phyloP scores from a whole-genome alignment of 805 yeast genomes.

The Sungouiozyma ichnusensis region DNA sequence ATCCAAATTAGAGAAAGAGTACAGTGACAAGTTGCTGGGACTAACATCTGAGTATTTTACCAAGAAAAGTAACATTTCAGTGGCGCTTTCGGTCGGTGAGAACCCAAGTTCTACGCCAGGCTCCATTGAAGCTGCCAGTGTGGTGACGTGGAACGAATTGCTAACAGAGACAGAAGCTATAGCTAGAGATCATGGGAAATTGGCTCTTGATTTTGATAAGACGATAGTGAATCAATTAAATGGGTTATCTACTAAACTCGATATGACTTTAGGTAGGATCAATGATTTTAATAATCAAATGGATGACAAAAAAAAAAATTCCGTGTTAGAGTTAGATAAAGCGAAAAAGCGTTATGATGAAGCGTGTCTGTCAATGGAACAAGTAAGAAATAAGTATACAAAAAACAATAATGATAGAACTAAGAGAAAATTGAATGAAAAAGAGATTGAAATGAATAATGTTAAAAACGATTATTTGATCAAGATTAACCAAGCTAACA shows the following conservation, averaged over 20 bases:
- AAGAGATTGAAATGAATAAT: conserved; percentile 71
- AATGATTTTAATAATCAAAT: conserved; percentile 51
- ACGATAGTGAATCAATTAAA: conserved; percentile 54
- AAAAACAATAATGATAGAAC: conserved; percentile 44
- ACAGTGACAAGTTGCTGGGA: conserved; percentile 53
- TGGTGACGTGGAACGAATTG: conserved; percentile 86
- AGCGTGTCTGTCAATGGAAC: conserved; percentile 71
- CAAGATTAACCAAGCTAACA: conserved; percentile 72
- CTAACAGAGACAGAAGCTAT: conserved; percentile 73
- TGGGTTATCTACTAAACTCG: conserved; percentile 43
- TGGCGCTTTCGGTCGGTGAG: conserved; percentile 78
- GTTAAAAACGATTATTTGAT: conserved; percentile 80
- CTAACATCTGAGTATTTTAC: conserved; percentile 61
- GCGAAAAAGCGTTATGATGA: conserved; percentile 69
- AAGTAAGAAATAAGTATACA: conserved; percentile 63
- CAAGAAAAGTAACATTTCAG: conserved; percentile 60
- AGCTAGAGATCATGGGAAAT: conserved; percentile 51
- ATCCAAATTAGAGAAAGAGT: conserved; percentile 72
- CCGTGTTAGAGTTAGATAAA: conserved; percentile 26
- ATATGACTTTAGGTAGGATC: conserved; percentile 44
- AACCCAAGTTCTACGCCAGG: conserved; percentile 90
- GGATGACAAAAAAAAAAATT: conserved; percentile 30
- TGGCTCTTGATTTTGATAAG: conserved; percentile 48
- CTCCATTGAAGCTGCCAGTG: conserved; percentile 74
- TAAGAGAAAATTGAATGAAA: conserved; percentile 42